A percentile compares a stretch with the other conserved stretches of the same genome.
Conservation (phyloP, 805 yeast genomes). For the Barnettozyma sp. region DNA sequence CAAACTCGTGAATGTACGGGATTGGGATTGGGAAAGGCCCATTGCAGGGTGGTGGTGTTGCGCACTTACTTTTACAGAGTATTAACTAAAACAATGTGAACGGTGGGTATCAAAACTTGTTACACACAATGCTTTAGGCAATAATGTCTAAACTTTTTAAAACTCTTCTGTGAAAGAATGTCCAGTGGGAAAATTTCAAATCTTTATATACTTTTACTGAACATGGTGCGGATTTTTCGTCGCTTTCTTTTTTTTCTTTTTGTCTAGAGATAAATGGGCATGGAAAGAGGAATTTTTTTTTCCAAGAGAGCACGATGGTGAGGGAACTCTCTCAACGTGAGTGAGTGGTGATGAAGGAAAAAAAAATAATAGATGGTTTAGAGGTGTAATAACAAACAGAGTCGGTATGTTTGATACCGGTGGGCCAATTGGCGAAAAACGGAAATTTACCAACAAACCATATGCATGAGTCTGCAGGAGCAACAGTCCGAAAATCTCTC, state of each 20-base stretch:
- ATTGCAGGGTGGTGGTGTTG: no score
- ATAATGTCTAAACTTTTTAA: slow-evolving; percentile 8
- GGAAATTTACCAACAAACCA: slow-evolving; percentile 8
- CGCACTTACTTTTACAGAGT: slow-evolving; percentile 7
- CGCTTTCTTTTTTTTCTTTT: no score
- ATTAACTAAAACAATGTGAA: slow-evolving; percentile 10
- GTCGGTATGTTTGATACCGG: slow-evolving; percentile 11
- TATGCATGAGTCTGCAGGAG: slow-evolving; percentile 6
- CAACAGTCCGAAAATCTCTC: slow-evolving; percentile 8
- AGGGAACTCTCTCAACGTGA: no score
- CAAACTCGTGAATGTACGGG: no score
- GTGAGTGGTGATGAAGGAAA: not conserved
- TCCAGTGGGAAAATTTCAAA: slow-evolving; percentile 7
- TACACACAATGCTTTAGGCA: slow-evolving; percentile 11
- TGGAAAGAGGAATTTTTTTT: no score
- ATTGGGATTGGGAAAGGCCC: no score
- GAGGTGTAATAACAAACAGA: slow-evolving; percentile 5
- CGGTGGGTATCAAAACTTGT: slow-evolving; percentile 6
- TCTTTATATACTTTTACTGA: slow-evolving; percentile 9
- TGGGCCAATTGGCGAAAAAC: slow-evolving; percentile 7
- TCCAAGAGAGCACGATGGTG: no score
- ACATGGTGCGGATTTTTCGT: slow-evolving; percentile 2
- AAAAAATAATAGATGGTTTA: slow-evolving; percentile 5
- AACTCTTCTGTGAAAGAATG: not conserved
- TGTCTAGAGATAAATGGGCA: no score